Conservation (phyloP, 1,139 yeast genomes). For the Lodderomyces oxycetoniae region DNA sequence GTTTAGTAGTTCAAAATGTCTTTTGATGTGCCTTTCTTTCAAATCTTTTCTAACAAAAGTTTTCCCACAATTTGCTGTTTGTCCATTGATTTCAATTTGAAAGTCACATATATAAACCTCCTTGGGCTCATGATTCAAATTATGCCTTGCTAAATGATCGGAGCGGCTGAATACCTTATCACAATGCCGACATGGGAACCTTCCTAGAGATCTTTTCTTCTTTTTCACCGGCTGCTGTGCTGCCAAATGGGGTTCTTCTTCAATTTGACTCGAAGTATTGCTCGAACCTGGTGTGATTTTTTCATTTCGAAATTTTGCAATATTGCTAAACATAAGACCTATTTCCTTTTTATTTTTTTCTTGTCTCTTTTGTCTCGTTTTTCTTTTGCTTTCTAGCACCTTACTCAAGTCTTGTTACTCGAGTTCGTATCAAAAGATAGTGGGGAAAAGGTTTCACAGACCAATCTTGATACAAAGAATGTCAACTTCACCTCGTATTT, state of each 20-base stretch:
- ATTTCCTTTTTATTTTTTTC: not conserved
- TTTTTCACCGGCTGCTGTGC: slow-evolving; percentile 8
- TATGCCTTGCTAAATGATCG: slow-evolving; percentile 42
- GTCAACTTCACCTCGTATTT: no score
- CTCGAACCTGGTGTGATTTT: not conserved
- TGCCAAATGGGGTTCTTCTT: not conserved
- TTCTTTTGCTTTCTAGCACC: no score
- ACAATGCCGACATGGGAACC: slow-evolving; percentile 27
- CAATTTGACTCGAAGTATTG: not conserved
- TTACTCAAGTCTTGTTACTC: no score
- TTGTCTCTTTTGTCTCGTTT: not conserved
- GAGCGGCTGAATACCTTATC: slow-evolving; percentile 39
- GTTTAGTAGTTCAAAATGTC: slow-evolving; percentile 23
- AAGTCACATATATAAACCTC: slow-evolving; percentile 29
- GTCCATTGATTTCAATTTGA: slow-evolving; percentile 24
- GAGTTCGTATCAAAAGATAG: no score
- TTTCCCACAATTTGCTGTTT: slow-evolving; percentile 29
- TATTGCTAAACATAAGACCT: no score
- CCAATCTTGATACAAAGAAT: no score
- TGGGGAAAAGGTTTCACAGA: no score
- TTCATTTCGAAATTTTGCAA: no score
- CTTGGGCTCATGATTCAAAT: slow-evolving; percentile 38
- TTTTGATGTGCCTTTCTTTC: slow-evolving; percentile 33
- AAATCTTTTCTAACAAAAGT: slow-evolving; percentile 39
- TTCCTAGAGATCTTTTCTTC: slow-evolving; percentile 17